phyloP scores from a whole-genome alignment of 2,329 filamentous ascomycete genomes.

The Penicillium digitatum region DNA sequence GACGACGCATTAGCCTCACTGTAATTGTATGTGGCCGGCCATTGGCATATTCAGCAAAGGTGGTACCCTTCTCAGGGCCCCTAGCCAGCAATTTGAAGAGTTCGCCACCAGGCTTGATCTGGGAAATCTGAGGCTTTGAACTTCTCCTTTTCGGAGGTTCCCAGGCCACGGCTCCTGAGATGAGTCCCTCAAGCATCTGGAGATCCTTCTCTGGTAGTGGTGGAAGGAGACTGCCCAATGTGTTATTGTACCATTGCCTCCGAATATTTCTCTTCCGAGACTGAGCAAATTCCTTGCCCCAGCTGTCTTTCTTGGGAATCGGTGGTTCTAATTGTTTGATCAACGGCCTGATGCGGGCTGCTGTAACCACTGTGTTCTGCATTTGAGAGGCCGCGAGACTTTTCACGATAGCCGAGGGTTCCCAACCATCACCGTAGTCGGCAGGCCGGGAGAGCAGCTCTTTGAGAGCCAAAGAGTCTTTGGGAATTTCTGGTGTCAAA shows the following conservation, averaged over 20 bases:
- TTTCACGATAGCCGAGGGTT: slow-evolving; percentile 30
- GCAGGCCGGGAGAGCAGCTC: slow-evolving; percentile 16
- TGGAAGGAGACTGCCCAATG: slow-evolving; percentile 34
- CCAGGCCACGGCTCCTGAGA: slow-evolving; percentile 34
- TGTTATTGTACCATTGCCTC: slow-evolving; percentile 36
- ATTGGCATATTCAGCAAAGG: slow-evolving; percentile 31
- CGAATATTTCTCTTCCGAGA: slow-evolving; percentile 35
- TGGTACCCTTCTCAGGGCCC: slow-evolving; percentile 37
- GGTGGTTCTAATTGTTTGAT: slow-evolving; percentile 27
- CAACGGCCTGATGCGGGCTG: slow-evolving; percentile 21
- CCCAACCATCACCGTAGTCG: slow-evolving; percentile 33
- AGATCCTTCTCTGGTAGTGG: slow-evolving; percentile 40
- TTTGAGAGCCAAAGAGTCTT: slow-evolving; percentile 21
- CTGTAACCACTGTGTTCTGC: slow-evolving; percentile 25
- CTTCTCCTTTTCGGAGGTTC: slow-evolving; percentile 26
- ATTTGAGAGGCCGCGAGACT: slow-evolving; percentile 37
- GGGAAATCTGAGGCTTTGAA: neutral
- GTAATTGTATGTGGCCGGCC: slow-evolving; percentile 43
- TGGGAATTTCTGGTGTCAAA: slow-evolving; percentile 25
- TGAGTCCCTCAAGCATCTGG: slow-evolving; percentile 31
- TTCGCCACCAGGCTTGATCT: slow-evolving; percentile 1
- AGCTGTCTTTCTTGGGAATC: slow-evolving; percentile 37
- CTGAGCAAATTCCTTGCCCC: slow-evolving; percentile 32
- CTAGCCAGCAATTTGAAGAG: slow-evolving; percentile 31
- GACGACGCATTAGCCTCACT: slow-evolving; percentile 36